A percentile compares a stretch with the other conserved stretches of the same genome.
These are phyloP conservation scores for Colletotrichum sp. DNA, from an alignment of 2,329 filamentous ascomycete genomes.

Conservation along the genomic window DNA sequence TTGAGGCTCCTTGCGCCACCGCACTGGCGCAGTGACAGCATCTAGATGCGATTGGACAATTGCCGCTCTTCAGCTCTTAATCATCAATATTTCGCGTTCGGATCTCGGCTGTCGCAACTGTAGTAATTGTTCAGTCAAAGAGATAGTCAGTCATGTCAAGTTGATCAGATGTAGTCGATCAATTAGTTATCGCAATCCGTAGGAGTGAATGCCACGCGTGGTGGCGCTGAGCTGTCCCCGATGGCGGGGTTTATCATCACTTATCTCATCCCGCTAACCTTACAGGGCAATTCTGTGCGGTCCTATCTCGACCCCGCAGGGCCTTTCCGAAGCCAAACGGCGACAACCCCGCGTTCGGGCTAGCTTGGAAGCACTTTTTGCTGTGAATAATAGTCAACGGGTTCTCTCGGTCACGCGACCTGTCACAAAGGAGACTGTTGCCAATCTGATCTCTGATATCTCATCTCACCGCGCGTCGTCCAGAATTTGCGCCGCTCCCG, in stretches of 20 bases:
- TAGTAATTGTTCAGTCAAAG: background rate
- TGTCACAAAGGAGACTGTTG: rapidly evolving
- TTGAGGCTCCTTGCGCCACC: background rate
- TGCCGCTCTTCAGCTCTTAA: background rate
- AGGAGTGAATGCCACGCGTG: background rate
- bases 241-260: background rate
- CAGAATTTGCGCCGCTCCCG: background rate
- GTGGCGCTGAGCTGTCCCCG: background rate
- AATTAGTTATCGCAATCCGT: background rate
- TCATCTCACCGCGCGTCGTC: background rate
- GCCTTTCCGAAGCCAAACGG: background rate
- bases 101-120: background rate
- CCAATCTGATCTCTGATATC: background rate
- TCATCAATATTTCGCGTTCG: background rate
- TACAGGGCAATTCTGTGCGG: background rate
- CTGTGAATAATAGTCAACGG: background rate
- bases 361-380: background rate
- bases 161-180: background rate
- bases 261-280: background rate
- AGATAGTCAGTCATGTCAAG: background rate
- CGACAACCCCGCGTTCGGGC: background rate
- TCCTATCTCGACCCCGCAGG: background rate
- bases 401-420: background rate
- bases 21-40: background rate
- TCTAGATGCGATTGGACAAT: background rate